Evolutionary conservation across 768 basidiomycete genomes (phyloP).

Genomic region (Amanita brunnescens): DNA sequence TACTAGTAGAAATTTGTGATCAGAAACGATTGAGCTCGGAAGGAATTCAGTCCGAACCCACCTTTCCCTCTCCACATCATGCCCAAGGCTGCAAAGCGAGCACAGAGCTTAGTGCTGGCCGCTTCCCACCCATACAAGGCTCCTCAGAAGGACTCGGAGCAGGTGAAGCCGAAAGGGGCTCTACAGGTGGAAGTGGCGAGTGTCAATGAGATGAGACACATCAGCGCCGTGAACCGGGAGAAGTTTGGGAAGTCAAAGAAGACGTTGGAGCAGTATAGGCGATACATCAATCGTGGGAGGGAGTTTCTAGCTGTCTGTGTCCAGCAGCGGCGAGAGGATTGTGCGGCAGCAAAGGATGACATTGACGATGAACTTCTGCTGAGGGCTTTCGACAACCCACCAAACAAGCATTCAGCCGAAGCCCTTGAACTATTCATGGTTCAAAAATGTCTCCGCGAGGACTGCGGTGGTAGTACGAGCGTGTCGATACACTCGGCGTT

Average conservation of each 20-base stretch:
- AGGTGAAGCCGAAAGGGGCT: too few relatives aligned
- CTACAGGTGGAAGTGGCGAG: too few relatives aligned
- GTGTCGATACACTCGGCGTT: conserved; percentile 20
- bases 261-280: conserved; percentile 8
- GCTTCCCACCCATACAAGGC: too few relatives aligned
- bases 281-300: conserved; percentile 11
- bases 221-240: not conserved
- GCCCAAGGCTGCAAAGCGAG: not conserved
- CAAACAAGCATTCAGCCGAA: conserved; percentile 18
- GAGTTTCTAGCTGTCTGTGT: conserved; percentile 12
- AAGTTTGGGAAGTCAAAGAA: conserved; percentile 1
- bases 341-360: conserved; percentile 6
- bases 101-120: not conserved
- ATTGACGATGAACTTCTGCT: conserved; percentile 15
- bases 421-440: conserved; percentile 20
- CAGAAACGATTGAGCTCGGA: too few relatives aligned
- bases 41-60: too few relatives aligned
- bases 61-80: too few relatives aligned
- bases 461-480: conserved; percentile 12
- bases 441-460: conserved; percentile 23
- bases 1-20: too few relatives aligned
- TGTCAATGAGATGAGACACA: too few relatives aligned
- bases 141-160: too few relatives aligned
- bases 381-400: conserved; percentile 19
- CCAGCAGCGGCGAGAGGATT: not conserved